Evolutionary conservation across 2,329 filamentous ascomycete species (phyloP).

Genomic region (Fusarium drepaniforme): DNA sequence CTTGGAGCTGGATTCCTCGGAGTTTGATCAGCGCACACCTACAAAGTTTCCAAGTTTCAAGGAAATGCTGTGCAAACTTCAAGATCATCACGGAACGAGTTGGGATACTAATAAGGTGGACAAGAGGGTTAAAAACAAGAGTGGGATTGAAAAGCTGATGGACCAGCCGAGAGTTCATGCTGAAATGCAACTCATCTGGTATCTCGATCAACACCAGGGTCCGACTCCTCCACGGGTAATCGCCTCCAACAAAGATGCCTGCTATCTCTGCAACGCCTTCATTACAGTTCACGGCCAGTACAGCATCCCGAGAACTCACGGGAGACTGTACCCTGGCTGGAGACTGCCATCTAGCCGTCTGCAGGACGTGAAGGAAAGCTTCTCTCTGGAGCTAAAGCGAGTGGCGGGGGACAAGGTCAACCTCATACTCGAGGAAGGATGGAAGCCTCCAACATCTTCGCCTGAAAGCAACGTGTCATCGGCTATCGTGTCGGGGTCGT

Average conservation of each 20-base stretch:
- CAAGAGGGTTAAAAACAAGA: too few species aligned
- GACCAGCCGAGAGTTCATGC: slow-evolving; percentile 28
- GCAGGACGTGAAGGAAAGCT: not conserved
- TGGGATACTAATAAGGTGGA: slow-evolving; percentile 3
- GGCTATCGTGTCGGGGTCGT: not conserved
- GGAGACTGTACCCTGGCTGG: slow-evolving; percentile 37
- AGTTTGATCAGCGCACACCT: not conserved
- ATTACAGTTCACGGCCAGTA: slow-evolving; percentile 18
- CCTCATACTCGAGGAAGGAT: not conserved
- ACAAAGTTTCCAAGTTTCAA: not conserved
- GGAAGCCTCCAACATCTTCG: too few species aligned
- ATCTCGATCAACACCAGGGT: slow-evolving; percentile 16
- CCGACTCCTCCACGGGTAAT: slow-evolving; percentile 28
- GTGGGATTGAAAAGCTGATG: not conserved
- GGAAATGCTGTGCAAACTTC: not conserved
- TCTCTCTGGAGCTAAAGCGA: slow-evolving; percentile 12
- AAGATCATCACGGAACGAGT: not conserved
- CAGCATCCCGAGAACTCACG: slow-evolving; percentile 22
- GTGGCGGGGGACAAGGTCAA: slow-evolving; percentile 6
- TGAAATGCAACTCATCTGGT: slow-evolving; percentile 39
- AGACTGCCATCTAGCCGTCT: slow-evolving; percentile 12
- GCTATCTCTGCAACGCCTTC: slow-evolving; percentile 37
- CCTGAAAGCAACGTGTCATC: slow-evolving; percentile 21
- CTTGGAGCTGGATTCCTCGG: not conserved
- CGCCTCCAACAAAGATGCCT: slow-evolving; percentile 36